Conservation (phyloP, 2,329 filamentous ascomycete genomes). For the Hypoxylon sp. region DNA sequence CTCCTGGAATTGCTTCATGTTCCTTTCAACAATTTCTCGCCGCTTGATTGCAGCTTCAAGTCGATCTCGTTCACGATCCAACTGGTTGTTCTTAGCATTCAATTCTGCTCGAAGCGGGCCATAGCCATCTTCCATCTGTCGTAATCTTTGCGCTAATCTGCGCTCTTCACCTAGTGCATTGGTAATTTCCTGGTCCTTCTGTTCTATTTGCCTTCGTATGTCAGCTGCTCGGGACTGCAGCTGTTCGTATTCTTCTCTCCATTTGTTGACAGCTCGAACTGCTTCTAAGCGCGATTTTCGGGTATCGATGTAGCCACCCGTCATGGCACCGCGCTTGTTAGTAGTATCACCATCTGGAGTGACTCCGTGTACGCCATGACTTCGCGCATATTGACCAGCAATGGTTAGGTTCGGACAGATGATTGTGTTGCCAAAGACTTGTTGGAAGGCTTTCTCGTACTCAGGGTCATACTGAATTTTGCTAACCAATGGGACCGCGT, state of each 20-base stretch:
- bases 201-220: conserved; percentile 79
- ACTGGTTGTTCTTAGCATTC: conserved; percentile 78
- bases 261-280: conserved; percentile 80
- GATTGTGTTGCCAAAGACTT: conserved; percentile 96
- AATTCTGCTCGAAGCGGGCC: conserved; percentile 85
- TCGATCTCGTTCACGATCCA: conserved; percentile 80
- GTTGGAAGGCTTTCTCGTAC: conserved; percentile 89
- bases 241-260: conserved; percentile 80
- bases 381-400: conserved; percentile 91
- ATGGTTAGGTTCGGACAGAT: conserved; percentile 92
- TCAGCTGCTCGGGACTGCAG: conserved; percentile 75
- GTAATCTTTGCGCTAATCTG: conserved; percentile 83
- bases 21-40: conserved; percentile 79
- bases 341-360: conserved; percentile 95
- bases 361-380: conserved; percentile 91
- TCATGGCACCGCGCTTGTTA: conserved; percentile 95
- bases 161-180: conserved; percentile 86
- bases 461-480: conserved; percentile 84
- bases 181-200: conserved; percentile 90
- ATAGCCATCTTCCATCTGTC: conserved; percentile 85
- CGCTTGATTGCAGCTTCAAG: conserved; percentile 77
- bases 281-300: conserved; percentile 89
- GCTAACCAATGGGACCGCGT: conserved; percentile 88
- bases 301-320: conserved; percentile 92
- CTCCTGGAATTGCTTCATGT: conserved; percentile 82